Evolutionary conservation across 2,329 filamentous ascomycete genomes (phyloP), one percentile per base, ranked within the genome.

Genomic region (Fusarium continuum): DNA sequence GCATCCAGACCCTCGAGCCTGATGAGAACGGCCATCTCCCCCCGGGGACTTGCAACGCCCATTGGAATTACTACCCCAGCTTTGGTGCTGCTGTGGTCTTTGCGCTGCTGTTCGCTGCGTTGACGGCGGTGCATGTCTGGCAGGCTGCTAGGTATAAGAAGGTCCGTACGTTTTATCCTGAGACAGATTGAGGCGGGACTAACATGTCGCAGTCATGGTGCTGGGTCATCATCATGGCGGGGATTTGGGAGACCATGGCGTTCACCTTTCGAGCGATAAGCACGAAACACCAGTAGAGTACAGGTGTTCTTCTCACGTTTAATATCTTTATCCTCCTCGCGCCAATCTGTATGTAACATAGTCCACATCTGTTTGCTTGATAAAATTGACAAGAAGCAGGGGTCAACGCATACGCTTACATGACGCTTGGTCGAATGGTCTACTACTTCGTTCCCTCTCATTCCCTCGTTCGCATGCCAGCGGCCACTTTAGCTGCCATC

Each of bases 351-450:
- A 64, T 9, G 63, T 56, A 20, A n/a, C 10, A 5, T 5, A n/a
- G 10, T 3, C 14, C 3, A 2, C 20, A 3, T 9, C 2, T 5
- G 0, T 4, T 9, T 0, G 0, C 2, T 1, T 5, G 0, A 3
- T 9, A 13, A 8, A 2, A 20, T 52, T 70, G 23, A 70, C 45
- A 19, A 25, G 1, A 1, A 2, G 2, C 26, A 77, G 75, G 75
- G 75, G 72, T 82, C n/a, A 82, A 82, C 55, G 79, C 79, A 3
- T 82, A 79, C 56, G 75, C 76, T 22, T 82, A 81, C 68, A 80
- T 82, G 77, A 71, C 77, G 5, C 71, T 82, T 13, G 79, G 75
- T 4, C 75, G 79, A 3, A 80, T 82, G 77, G 75, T 81, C 20
- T 69, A 81, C 66, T 80, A 74, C 61, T 80, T 78, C 50, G 36